A percentile compares a stretch with the other conserved stretches of the same genome.
Evolutionary conservation across 2,329 filamentous ascomycete genomes (phyloP).

Genomic region (Sarocladiaceae sp.): DNA sequence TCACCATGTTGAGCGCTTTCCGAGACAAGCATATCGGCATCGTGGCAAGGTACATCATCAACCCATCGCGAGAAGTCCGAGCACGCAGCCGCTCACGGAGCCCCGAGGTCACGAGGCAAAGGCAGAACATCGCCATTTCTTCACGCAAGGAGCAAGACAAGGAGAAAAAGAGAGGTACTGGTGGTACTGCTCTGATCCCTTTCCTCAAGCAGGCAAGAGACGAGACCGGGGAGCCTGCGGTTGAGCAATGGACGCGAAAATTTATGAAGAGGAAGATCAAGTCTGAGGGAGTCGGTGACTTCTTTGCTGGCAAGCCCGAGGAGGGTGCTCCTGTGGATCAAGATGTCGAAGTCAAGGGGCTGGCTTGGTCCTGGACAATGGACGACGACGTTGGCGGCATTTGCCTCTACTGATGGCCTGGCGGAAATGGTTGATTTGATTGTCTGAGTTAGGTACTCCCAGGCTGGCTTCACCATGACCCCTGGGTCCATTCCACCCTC

Average conservation of each 20-base stretch:
- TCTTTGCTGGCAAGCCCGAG: conserved; percentile 50
- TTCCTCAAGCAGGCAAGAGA: conserved; percentile 96
- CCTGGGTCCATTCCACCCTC: no score
- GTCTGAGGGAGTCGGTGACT: conserved; percentile 45
- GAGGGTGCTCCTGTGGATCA: conserved; percentile 32
- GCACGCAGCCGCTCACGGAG: conserved; percentile 55
- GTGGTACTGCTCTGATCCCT: conserved; percentile 86
- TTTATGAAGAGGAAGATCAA: conserved; percentile 50
- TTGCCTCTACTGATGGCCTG: conserved; percentile 40
- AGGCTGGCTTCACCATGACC: no score
- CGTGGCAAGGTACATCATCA: conserved; percentile 90
- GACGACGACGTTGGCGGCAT: conserved; percentile 69
- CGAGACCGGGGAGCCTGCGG: conserved; percentile 88
- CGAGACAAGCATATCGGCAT: conserved; percentile 95
- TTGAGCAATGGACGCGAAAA: conserved; percentile 56
- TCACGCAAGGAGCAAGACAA: conserved; percentile 40
- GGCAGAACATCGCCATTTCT: conserved; percentile 57
- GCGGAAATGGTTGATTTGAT: no score
- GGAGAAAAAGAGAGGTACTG: conserved; percentile 67
- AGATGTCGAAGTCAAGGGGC: conserved; percentile 51
- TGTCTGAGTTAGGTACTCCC: no score
- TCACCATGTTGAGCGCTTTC: conserved; percentile 62
- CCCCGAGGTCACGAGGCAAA: conserved; percentile 42
- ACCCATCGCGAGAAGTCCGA: conserved; percentile 72
- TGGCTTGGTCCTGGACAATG: conserved; percentile 84